Evolutionary conservation across 2,329 filamentous ascomycete species (phyloP).

Genomic region (Mollisia scopiformis): DNA sequence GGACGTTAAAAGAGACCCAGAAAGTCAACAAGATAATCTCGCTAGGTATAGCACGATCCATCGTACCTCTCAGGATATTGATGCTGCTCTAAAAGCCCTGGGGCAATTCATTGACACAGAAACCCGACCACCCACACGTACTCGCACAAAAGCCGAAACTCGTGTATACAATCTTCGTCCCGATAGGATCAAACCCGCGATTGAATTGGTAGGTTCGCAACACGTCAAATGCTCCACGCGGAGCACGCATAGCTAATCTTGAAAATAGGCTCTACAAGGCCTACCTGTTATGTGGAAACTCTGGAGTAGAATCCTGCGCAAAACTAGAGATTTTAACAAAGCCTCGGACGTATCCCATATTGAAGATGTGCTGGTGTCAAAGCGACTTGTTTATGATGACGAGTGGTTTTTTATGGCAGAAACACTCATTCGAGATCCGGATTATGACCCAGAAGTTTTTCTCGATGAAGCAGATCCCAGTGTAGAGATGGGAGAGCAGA

Average conservation of each 20-base stretch:
- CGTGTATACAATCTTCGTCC: not conserved
- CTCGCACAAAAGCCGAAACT: not conserved
- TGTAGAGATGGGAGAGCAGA: not conserved
- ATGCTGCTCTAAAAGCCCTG: not conserved
- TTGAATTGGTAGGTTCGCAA: not conserved
- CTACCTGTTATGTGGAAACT: slow-evolving; percentile 22
- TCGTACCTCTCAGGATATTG: too few species aligned
- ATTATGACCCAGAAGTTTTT: not conserved
- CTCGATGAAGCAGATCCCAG: not conserved
- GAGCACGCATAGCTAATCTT: not conserved
- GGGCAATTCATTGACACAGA: not conserved
- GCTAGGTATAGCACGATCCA: not conserved
- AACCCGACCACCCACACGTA: not conserved
- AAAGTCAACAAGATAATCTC: slow-evolving; percentile 5
- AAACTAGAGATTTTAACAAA: slow-evolving; percentile 32
- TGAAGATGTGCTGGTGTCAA: slow-evolving; percentile 20
- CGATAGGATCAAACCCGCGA: not conserved
- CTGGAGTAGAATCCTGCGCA: slow-evolving; percentile 32
- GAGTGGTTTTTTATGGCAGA: not conserved
- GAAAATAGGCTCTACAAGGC: not conserved
- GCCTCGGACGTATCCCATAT: slow-evolving; percentile 14
- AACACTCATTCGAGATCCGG: not conserved
- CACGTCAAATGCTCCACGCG: not conserved
- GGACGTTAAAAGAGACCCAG: not conserved
- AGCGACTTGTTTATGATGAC: slow-evolving; percentile 18